Evolutionary conservation across 306 rosid species (phyloP), one percentile per base, ranked within the genome.

Genomic region (Echinosophora koreensis): DNA sequence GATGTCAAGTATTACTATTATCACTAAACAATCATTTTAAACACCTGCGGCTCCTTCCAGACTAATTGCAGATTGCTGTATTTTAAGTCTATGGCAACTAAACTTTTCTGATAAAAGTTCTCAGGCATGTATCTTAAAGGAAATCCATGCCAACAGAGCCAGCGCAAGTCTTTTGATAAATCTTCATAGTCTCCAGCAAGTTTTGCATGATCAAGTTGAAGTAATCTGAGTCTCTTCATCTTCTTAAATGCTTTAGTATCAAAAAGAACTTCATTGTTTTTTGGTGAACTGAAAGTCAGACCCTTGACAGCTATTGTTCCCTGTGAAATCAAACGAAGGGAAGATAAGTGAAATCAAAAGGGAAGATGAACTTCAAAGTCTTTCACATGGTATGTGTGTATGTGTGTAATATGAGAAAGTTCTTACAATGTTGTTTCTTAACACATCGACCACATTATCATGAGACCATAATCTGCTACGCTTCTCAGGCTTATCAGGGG

Each of bases 101-200:
- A 3, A 3, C 39, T 71, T 71, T 37, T 17, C 51, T 13, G 74
- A 69, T 38, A 35, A 18, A 71, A 37, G 52, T 71, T 37, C 28
- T 12, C 51, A 15, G 76, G 64, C 6, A 71, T 52, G 76, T 16
- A 17, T 54, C 30, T 54, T 11, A 54, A 54, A 71, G 64, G 64
- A 38, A 35, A 54, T 37, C 76, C 76, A 54, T 37, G 75, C 75
- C 75, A 51, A 16, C 63, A 70, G 18, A 70, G 75, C 63, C 63
- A 52, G 17, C 32, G 15, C 63, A 52, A 52, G 50, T 52, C 63
- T 70, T 70, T 35, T 35, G 63, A 52, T 34, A 70, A 16, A 52
- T 68, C 30, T 10, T 52, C 50, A 35, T 34, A 70, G 18, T 70
- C 63, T 37, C 76, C 64, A 17, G 64, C 7, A 11, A 71, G 76